Evolutionary conservation across 495 filamentous ascomycete species (phyloP).

Genomic region (Bacidia gigantensis): DNA sequence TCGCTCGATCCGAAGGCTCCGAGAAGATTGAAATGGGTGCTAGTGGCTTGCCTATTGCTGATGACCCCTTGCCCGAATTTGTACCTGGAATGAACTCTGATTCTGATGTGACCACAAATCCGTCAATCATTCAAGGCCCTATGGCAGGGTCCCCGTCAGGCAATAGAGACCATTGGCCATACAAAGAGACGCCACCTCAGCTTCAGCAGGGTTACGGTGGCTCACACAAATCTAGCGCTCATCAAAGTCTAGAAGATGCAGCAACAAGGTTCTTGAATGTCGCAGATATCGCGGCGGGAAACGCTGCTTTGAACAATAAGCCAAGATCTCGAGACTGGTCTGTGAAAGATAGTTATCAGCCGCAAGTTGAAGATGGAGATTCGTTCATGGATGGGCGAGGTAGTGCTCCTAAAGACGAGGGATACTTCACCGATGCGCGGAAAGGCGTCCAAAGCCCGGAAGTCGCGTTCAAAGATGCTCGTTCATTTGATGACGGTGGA

Average conservation of each 20-base stretch:
- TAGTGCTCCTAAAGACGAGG: constrained; percentile 59
- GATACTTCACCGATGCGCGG: constrained; percentile 78
- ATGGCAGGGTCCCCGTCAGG: constrained; percentile 38
- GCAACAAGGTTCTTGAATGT: constrained; percentile 14
- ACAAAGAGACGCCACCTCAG: constrained; percentile 35
- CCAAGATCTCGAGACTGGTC: constrained; percentile 11
- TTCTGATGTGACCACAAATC: constrained; percentile 65
- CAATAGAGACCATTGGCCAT: constrained; percentile 39
- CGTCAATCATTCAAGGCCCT: constrained; percentile 59
- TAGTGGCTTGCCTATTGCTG: constrained; percentile 37
- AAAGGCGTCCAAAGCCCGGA: constrained; percentile 48
- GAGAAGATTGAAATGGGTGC: constrained; percentile 43
- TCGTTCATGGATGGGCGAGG: constrained; percentile 23
- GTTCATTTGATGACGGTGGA: constrained; percentile 40
- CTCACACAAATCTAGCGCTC: constrained; percentile 27
- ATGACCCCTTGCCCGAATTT: constrained; percentile 54
- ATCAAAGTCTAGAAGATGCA: constrained; percentile 17
- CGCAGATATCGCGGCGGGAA: constrained; percentile 12
- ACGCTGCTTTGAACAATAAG: constrained; percentile 4
- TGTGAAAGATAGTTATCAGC: constrained; percentile 28
- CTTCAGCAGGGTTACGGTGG: constrained; percentile 28
- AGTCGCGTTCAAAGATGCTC: constrained; percentile 43
- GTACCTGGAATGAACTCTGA: constrained; percentile 43
- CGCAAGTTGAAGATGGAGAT: constrained; percentile 18
- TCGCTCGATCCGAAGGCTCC: constrained; percentile 40